phyloP scores from a whole-genome alignment of 192 early-diverging fungal genomes.

The Spizellomyces sp. region DNA sequence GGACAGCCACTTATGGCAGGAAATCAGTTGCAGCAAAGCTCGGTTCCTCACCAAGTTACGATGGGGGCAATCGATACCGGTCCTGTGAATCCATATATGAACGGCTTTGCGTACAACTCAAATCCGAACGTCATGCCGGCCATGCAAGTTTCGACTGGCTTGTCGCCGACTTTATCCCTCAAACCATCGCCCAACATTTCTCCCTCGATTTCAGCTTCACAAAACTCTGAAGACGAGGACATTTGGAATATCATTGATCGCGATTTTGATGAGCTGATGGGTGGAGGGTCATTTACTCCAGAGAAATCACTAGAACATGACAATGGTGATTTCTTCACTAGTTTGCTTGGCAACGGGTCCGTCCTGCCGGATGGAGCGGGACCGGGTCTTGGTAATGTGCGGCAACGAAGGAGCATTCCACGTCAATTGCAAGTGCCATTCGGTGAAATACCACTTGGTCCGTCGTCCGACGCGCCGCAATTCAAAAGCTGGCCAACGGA shows the following conservation, averaged over 20 bases:
- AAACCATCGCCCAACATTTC: constrained; percentile 2
- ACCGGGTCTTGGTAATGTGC: constrained; percentile 10
- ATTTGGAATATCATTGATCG: constrained; percentile 38
- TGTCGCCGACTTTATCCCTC: constrained; percentile 16
- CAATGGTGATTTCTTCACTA: not conserved
- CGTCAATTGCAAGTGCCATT: constrained; percentile 24
- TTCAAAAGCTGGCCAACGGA: not conserved
- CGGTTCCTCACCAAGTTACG: too few relatives aligned
- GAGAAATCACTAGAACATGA: not conserved
- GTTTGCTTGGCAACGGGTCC: not conserved
- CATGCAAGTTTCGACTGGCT: not conserved
- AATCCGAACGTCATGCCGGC: constrained; percentile 27
- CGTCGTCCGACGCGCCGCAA: not conserved
- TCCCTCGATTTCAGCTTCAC: too few relatives aligned
- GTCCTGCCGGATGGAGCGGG: constrained; percentile 20
- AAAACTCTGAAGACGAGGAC: constrained; percentile 27
- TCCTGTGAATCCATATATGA: not conserved
- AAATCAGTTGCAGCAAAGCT: too few relatives aligned
- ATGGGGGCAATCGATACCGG: not conserved
- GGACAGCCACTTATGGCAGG: too few relatives aligned
- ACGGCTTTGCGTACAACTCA: constrained; percentile 13
- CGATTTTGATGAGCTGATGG: constrained; percentile 35
- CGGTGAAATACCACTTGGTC: constrained; percentile 15
- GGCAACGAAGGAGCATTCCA: constrained; percentile 4
- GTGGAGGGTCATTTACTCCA: constrained; percentile 8